Percentiles rank a stretch among this genome's conserved stretches.
Conservation (phyloP, 2,329 filamentous ascomycete genomes). For the Penicillium sp. region DNA sequence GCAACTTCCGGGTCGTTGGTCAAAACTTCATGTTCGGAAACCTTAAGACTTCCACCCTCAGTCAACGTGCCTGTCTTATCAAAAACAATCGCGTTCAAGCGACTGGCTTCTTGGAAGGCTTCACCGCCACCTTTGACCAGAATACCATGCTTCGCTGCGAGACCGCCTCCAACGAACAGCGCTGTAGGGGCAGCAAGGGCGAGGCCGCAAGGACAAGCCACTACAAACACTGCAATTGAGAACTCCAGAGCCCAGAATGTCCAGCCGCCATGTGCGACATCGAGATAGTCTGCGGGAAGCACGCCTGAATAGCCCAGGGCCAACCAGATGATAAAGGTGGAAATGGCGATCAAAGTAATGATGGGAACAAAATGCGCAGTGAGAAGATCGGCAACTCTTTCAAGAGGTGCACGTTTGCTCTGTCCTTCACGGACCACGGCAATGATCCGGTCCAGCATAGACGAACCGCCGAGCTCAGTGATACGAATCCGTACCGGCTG, state of each 20-base stretch:
- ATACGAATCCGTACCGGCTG: constrained; percentile 46
- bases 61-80: constrained; percentile 88
- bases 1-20: constrained; percentile 34
- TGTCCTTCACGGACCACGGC: constrained; percentile 51
- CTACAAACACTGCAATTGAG: constrained; percentile 81
- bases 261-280: constrained; percentile 51
- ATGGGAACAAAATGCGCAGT: constrained; percentile 52
- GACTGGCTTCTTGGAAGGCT: constrained; percentile 80
- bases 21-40: constrained; percentile 53
- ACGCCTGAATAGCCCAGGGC: constrained; percentile 44
- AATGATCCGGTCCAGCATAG: constrained; percentile 53
- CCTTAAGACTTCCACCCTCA: constrained; percentile 57
- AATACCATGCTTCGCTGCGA: constrained; percentile 77
- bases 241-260: constrained; percentile 58
- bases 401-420: constrained; percentile 49
- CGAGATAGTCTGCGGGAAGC: constrained; percentile 51
- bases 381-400: constrained; percentile 48
- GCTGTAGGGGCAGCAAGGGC: constrained; percentile 83
- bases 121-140: constrained; percentile 81
- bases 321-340: constrained; percentile 50
- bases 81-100: constrained; percentile 75
- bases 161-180: constrained; percentile 76
- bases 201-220: constrained; percentile 81
- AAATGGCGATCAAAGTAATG: constrained; percentile 49
- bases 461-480: constrained; percentile 47